These are phyloP conservation scores for Zygosaccharomyces gambellarensis DNA, from an alignment of 805 yeast species.

Conservation along the genomic window DNA sequence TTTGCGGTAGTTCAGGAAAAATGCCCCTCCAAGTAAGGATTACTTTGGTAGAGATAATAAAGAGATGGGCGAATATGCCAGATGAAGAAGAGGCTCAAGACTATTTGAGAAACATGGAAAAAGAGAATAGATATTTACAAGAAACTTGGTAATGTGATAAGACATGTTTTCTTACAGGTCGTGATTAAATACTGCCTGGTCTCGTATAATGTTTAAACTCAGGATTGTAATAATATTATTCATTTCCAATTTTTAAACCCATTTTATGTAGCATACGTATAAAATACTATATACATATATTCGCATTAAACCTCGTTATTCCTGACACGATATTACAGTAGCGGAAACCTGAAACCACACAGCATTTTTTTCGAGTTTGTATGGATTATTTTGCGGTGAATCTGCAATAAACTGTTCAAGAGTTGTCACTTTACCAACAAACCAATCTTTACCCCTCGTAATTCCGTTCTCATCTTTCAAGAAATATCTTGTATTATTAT, in stretches of 20 bases:
- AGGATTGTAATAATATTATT: neutral
- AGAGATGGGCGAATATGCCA: slow-evolving; percentile 39
- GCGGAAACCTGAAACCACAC: slow-evolving; percentile 64
- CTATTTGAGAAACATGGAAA: slow-evolving; percentile 58
- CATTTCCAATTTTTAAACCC: slow-evolving; percentile 6
- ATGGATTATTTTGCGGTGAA: slow-evolving; percentile 53
- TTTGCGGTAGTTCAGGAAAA: slow-evolving; percentile 91
- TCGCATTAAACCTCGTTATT: neutral
- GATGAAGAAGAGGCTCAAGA: slow-evolving; percentile 44
- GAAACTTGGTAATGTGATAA: slow-evolving; percentile 71
- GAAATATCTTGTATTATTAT: slow-evolving; percentile 78
- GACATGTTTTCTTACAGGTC: no score
- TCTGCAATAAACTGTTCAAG: slow-evolving; percentile 53
- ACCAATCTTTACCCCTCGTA: slow-evolving; percentile 62
- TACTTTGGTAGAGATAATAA: slow-evolving; percentile 64
- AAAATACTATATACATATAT: slow-evolving; percentile 19
- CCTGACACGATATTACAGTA: slow-evolving; percentile 7
- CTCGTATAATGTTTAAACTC: no score
- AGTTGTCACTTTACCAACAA: slow-evolving; percentile 63
- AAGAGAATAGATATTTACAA: slow-evolving; percentile 63
- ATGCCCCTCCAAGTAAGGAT: slow-evolving; percentile 88
- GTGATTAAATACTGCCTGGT: neutral
- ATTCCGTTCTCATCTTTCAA: slow-evolving; percentile 44
- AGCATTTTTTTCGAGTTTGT: slow-evolving; percentile 54
- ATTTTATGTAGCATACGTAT: neutral